phyloP scores from a whole-genome alignment of 2,329 filamentous ascomycete genomes.

The Drechslerella dactyloides region DNA sequence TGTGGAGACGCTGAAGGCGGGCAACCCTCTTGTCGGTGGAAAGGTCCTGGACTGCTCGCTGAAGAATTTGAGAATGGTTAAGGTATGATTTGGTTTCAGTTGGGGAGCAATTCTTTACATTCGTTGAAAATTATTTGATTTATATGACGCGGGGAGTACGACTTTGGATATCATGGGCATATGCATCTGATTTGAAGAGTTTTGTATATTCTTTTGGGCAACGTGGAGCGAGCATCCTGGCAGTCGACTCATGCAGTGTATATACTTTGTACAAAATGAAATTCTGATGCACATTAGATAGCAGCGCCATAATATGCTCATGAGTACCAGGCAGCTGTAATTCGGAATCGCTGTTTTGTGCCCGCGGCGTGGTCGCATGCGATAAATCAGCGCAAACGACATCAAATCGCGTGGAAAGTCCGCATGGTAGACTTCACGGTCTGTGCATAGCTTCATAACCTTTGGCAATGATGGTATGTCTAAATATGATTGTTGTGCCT shows the following conservation, averaged over 20 bases:
- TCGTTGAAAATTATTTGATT: neutral
- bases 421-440: neutral
- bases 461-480: too few relatives aligned
- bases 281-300: neutral
- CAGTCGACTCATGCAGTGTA: too few relatives aligned
- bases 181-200: too few relatives aligned
- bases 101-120: neutral
- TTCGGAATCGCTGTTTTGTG: too few relatives aligned
- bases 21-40: slow-evolving; percentile 17
- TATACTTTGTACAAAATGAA: neutral
- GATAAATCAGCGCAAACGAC: neutral
- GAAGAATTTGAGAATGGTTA: slow-evolving; percentile 35
- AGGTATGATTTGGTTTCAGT: slow-evolving; percentile 12
- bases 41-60: slow-evolving; percentile 30
- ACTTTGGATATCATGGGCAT: neutral
- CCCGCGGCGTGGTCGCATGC: too few relatives aligned
- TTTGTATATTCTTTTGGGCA: too few relatives aligned
- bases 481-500: too few relatives aligned
- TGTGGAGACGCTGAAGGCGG: slow-evolving; percentile 19
- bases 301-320: too few relatives aligned
- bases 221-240: too few relatives aligned
- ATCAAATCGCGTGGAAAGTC: slow-evolving; percentile 1
- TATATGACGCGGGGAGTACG: neutral
- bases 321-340: too few relatives aligned
- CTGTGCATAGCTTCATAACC: neutral